Evolutionary conservation across 1,139 yeast genomes (phyloP), one percentile per base, ranked within the genome.

Genomic region (Nadsonia commutata): DNA sequence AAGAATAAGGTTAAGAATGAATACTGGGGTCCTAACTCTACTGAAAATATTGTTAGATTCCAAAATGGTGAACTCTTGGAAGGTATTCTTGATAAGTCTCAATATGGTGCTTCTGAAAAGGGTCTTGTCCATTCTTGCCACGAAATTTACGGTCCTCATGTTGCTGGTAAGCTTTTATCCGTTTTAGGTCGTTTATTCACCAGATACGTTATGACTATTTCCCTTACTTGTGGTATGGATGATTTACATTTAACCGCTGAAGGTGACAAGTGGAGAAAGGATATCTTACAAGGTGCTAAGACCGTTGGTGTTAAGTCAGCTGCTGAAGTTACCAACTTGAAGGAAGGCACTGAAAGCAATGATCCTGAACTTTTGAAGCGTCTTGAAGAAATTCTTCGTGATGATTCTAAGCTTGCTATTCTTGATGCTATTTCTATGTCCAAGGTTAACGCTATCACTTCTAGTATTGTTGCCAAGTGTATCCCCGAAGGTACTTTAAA

Each of bases 221-320:
- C 95, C 2, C 83, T 93, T 59, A 90, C 98, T 8, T 93, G 99
- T 78, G 98, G 99, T 73, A 93, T 93, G 98, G 99, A 93, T 61
- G 99, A 93, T 66, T 72, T 93, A 62, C 78, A 95, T 60, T 73
- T 93, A 54, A 90, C 97, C 20, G 76, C 65, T 5, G 94, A 85
- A 55, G 99, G 99, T 60, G 88, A 93, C 61, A 59, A 69, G 47
- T 80, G 94, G 94, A 78, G 99, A 70, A 67, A 67, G 18, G 93
- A 85, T 43, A 82, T 90, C 49, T 71, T 93, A 60, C 68, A 74
- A 52, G 77, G 78, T 51, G 79, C 94, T 19, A 74, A 72, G 45
- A 93, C 82, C 55, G 79, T 78, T 48, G 98, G 98, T 57, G 74
- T 93, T 62, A 72, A 73, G 52, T 96, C 97, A 31, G 98, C 98